Evolutionary conservation across 1,284 basidiomycete genomes (phyloP).

Genomic region (Violaceomyces palustris): DNA sequence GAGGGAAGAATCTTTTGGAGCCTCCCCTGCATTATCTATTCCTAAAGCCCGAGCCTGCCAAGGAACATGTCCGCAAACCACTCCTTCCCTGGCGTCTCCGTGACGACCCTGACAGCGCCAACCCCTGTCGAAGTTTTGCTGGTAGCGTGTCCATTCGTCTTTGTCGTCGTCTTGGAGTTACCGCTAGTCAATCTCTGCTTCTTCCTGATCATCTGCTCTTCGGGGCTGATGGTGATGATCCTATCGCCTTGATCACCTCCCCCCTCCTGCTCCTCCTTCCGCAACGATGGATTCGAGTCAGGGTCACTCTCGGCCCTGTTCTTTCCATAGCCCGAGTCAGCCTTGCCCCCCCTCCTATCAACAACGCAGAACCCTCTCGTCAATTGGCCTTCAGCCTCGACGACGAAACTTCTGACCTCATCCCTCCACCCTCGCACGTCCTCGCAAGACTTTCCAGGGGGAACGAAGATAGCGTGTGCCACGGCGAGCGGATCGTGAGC

Average conservation of each 20-base stretch:
- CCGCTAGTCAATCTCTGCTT: too few relatives aligned
- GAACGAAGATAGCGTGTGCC: conserved; percentile 40
- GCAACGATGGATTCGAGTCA: too few relatives aligned
- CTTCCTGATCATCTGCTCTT: not conserved
- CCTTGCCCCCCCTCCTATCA: conserved; percentile 19
- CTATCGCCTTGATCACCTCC: conserved; percentile 2
- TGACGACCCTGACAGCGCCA: conserved; percentile 28
- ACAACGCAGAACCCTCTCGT: conserved; percentile 47
- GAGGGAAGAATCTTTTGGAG: too few relatives aligned
- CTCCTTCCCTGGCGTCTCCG: conserved; percentile 25
- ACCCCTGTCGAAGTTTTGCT: conserved; percentile 1
- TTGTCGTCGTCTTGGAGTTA: not conserved
- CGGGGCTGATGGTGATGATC: conserved; percentile 11
- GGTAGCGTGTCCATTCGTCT: not conserved
- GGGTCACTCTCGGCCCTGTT: conserved; percentile 20
- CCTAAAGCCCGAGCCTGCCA: conserved; percentile 19
- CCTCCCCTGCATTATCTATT: too few relatives aligned
- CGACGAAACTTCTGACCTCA: conserved; percentile 21
- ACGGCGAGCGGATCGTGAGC: conserved; percentile 49
- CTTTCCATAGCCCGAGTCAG: conserved; percentile 8
- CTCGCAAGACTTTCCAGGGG: not conserved
- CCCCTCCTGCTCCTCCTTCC: conserved; percentile 14
- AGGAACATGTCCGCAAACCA: conserved; percentile 40
- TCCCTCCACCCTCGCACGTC: conserved; percentile 20
- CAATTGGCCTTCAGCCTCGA: conserved; percentile 39